Evolutionary conservation across 345 rosid genomes (phyloP).

Genomic region (Aquilaria yunnanensis): DNA sequence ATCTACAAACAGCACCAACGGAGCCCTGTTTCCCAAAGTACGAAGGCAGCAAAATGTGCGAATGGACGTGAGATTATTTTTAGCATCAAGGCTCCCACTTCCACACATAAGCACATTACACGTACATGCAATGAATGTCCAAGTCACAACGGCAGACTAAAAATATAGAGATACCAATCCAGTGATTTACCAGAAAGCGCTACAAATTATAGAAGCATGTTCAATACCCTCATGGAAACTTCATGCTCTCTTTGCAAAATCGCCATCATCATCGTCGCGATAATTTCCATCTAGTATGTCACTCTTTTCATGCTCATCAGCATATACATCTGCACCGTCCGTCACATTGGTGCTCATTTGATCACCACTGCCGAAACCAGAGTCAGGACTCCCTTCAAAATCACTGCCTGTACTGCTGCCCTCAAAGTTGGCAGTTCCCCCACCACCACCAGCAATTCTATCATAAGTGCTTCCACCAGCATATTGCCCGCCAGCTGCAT

Average conservation of each 20-base stretch:
- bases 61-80: too few species aligned
- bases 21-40: too few species aligned
- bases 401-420: constrained; percentile 1
- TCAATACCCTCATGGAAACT: not conserved
- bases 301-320: not conserved
- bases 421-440: not conserved
- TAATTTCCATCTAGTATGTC: not conserved
- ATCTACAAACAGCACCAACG: too few species aligned
- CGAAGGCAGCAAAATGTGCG: too few species aligned
- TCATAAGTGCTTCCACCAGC: not conserved
- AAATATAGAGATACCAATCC: too few species aligned
- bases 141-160: too few species aligned
- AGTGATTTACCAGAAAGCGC: too few species aligned
- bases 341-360: not conserved
- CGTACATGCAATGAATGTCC: too few species aligned
- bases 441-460: not conserved
- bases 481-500: not conserved
- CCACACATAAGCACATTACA: too few species aligned
- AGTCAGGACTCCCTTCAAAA: constrained; percentile 2
- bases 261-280: not conserved
- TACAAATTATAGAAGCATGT: too few species aligned
- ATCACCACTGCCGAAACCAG: not conserved
- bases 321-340: not conserved
- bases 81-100: too few species aligned
- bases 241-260: not conserved